These are phyloP conservation scores for Salix koriyanagi DNA, from an alignment of 345 rosid species.

Conservation along the genomic window DNA sequence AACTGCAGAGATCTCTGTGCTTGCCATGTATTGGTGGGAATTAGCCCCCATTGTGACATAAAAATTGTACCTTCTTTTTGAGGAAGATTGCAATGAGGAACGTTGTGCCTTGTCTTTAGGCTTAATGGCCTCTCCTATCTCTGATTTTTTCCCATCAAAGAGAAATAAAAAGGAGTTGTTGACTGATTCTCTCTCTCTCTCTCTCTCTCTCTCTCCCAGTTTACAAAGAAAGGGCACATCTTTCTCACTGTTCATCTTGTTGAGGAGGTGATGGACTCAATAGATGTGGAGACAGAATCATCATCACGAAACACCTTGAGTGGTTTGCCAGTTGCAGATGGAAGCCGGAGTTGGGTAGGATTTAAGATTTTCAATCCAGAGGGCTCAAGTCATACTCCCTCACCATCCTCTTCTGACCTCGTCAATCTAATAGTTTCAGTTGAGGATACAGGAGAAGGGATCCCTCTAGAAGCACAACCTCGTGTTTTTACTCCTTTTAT, in stretches of 20 bases:
- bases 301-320: constrained; percentile 62
- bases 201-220: constrained; percentile 39
- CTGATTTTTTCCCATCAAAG: background rate
- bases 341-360: constrained; percentile 63
- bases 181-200: background rate
- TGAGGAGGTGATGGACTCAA: constrained; percentile 58
- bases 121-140: too few relatives aligned
- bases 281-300: constrained; percentile 48
- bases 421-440: constrained; percentile 76
- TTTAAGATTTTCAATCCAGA: constrained; percentile 56
- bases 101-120: background rate
- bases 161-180: background rate
- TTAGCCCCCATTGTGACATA: background rate
- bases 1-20: background rate
- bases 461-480: constrained; percentile 79
- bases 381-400: constrained; percentile 26
- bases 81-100: background rate
- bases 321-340: constrained; percentile 76
- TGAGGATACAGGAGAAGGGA: constrained; percentile 94
- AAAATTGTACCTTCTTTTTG: background rate
- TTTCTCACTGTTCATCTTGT: constrained; percentile 78
- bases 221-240: constrained; percentile 89
- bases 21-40: background rate
- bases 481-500: constrained; percentile 90
- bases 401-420: constrained; percentile 37